Base-by-base conservation (phyloP, 441 rosid species). In the Gossypium gossypioides region DNA sequence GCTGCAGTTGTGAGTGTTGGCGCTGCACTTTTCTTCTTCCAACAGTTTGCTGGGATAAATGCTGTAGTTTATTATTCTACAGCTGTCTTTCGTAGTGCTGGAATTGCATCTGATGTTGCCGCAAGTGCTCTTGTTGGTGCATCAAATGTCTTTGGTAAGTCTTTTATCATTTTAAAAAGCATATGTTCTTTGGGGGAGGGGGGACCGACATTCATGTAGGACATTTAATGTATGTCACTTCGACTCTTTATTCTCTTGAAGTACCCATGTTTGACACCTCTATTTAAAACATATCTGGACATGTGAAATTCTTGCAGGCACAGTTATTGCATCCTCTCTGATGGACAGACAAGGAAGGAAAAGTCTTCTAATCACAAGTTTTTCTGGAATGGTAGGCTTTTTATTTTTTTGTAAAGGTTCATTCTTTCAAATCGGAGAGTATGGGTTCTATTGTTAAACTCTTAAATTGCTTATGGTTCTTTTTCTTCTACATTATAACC, bases 51-150 rank as follows among this genome's bases (percentile, higher is more conserved):
- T 5, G 99, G 99, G 64, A 95, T 95, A 82, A 95, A 95, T 61
- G 99, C 97, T 48, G 99, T 95, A 66, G 98, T 95, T n/a, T 95
- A 92, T 78, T 95, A 95, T 86, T 95, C 99, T 12, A 92, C 98
- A 59, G 79, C 99, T 7, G 99, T 95, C 76, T 95, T 95, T 73
- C 97, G 97, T 42, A 86, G 90, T 56, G 98, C 86, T 67, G 98
- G 99, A 61, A 84, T 95, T 73, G 83, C 82, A 74, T 95, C 99
- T 76, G 98, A 95, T 81, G 96, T 92, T 68, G 97, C 99, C 73
- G 98, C 99, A 50, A 95, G 98, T 85, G 99, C 98, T 78, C 91
- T 95, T 62, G 98, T 95, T 74, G 99, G 97, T 76, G 97, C 97
- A 64, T 82, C 99, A 75, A 95, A 95, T 73, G 99, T 95, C 80